These are phyloP conservation scores for Dendrothele bispora DNA, from an alignment of 768 basidiomycete genomes.

Conservation along the genomic window DNA sequence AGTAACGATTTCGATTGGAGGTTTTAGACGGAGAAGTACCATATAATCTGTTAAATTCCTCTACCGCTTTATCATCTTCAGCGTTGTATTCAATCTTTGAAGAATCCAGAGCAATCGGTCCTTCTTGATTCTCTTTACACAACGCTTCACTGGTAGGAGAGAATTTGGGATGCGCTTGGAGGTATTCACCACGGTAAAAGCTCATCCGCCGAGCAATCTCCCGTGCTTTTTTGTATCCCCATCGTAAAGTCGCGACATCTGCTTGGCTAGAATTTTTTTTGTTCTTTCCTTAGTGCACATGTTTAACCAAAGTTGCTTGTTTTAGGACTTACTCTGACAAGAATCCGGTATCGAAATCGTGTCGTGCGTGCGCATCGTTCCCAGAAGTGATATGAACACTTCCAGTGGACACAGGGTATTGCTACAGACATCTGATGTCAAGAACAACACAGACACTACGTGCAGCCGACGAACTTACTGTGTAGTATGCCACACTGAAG, in stretches of 20 bases:
- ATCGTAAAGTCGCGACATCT: conserved; percentile 22
- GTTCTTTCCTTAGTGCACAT: no score
- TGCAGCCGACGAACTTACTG: conserved; percentile 26
- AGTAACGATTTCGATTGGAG: no score
- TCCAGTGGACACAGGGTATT: conserved; percentile 36
- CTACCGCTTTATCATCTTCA: conserved; percentile 23
- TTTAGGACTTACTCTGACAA: conserved; percentile 31
- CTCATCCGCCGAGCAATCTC: conserved; percentile 37
- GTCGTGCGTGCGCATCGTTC: conserved; percentile 26
- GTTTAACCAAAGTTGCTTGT: no score
- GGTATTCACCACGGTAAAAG: conserved; percentile 17
- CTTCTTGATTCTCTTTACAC: conserved; percentile 1
- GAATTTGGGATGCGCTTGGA: conserved; percentile 14
- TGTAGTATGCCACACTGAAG: conserved; percentile 23
- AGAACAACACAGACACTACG: no score
- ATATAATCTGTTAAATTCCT: conserved; percentile 9
- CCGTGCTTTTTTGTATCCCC: conserved; percentile 25
- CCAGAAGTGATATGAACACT: conserved; percentile 34
- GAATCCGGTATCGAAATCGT: conserved; percentile 33
- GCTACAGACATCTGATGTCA: conserved; percentile 16
- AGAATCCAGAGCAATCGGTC: conserved; percentile 15
- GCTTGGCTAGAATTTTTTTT: conserved; percentile 14
- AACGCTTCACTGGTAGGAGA: conserved; percentile 12
- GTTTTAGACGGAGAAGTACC: conserved; percentile 6
- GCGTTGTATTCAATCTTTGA: conserved; percentile 19